Conservation (phyloP, 345 rosid genomes). For the Syzygium oleosum region DNA sequence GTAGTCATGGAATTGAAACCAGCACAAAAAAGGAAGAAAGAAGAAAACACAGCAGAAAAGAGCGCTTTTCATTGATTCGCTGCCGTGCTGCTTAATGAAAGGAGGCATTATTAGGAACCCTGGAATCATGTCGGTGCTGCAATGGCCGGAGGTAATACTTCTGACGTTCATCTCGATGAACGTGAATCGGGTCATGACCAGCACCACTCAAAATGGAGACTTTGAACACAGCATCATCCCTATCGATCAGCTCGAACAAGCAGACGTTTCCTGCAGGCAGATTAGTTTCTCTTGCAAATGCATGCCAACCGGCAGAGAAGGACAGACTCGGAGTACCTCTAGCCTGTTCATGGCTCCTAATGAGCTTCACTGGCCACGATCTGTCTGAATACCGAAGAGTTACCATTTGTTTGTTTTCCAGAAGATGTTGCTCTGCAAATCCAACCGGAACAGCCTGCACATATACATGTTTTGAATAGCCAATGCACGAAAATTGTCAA, state of each 20-base stretch:
- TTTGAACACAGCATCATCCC: neutral
- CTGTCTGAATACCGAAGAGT: neutral
- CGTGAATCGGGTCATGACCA: neutral
- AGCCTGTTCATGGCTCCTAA: neutral
- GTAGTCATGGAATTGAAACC: neutral
- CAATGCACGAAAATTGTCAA: too few relatives aligned
- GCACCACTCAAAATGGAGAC: neutral
- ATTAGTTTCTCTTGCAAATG: neutral
- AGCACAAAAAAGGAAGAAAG: neutral
- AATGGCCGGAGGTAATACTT: neutral
- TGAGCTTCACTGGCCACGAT: neutral
- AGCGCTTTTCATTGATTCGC: neutral
- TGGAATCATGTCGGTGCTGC: neutral
- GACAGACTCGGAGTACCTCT: neutral
- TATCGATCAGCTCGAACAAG: neutral
- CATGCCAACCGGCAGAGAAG: neutral
- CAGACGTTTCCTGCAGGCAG: neutral
- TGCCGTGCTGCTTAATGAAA: neutral
- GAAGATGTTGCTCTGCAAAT: neutral
- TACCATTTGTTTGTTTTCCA: neutral
- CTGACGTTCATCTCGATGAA: neutral
- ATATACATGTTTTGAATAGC: neutral
- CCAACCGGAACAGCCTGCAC: neutral
- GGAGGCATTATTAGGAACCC: neutral
- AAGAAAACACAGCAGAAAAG: neutral